phyloP scores from a whole-genome alignment of 257 asterid genomes.

The Jacaranda mimosifolia region DNA sequence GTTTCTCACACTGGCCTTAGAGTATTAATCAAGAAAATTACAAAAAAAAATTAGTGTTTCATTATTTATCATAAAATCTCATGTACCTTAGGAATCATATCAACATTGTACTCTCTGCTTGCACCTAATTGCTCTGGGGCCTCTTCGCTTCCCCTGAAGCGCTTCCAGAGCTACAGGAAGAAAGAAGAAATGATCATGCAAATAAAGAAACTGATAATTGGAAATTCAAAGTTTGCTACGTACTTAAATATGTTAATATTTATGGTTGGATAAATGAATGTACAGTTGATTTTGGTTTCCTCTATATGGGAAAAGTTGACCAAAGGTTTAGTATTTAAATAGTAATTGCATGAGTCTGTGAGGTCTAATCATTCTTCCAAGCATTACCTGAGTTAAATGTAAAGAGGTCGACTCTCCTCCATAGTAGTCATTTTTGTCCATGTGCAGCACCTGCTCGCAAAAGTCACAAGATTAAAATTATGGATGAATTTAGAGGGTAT shows the following conservation, averaged over 20 bases:
- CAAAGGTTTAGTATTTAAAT: neutral
- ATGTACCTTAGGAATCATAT: slow-evolving; percentile 94
- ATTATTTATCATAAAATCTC: neutral
- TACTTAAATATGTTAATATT: neutral
- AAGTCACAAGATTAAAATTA: slow-evolving; percentile 11
- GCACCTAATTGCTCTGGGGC: slow-evolving; percentile 81
- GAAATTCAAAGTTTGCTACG: neutral
- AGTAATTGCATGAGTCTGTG: neutral
- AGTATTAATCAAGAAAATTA: neutral
- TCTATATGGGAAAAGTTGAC: neutral
- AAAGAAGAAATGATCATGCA: slow-evolving; percentile 22
- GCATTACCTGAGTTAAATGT: slow-evolving; percentile 80
- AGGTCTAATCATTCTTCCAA: neutral
- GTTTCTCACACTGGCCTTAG: neutral
- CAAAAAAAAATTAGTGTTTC: neutral
- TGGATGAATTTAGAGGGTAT: neutral
- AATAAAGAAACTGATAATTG: neutral
- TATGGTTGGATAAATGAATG: neutral
- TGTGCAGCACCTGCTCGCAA: slow-evolving; percentile 78
- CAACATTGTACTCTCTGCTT: slow-evolving; percentile 95
- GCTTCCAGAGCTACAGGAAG: slow-evolving; percentile 84
- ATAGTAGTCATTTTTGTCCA: slow-evolving; percentile 96
- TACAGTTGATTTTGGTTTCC: neutral
- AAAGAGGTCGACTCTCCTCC: slow-evolving; percentile 96
- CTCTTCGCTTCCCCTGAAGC: slow-evolving; percentile 79